phyloP scores from a whole-genome alignment of 2,329 filamentous ascomycete genomes.

The Zarea fungicola region DNA sequence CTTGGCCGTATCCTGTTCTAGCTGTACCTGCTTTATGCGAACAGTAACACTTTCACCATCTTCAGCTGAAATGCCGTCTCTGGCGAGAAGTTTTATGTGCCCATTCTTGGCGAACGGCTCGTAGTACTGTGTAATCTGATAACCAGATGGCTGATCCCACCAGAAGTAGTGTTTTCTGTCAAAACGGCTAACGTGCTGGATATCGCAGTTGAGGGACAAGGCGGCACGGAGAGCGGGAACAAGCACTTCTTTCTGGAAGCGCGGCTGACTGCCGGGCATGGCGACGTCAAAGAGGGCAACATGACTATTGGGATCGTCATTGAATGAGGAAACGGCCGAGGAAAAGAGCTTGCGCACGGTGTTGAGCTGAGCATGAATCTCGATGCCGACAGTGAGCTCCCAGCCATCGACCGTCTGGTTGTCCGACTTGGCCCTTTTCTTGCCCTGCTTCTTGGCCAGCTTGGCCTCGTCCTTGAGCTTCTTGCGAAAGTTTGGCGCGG shows the following conservation, averaged over 20 bases:
- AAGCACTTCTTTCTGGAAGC: slow-evolving; percentile 76
- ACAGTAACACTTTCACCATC: slow-evolving; percentile 67
- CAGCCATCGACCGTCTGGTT: slow-evolving; percentile 60
- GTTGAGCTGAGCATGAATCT: slow-evolving; percentile 95
- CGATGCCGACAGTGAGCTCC: slow-evolving; percentile 93
- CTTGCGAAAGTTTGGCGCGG: slow-evolving; percentile 57
- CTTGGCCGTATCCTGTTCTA: slow-evolving; percentile 98
- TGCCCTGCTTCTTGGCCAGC: slow-evolving; percentile 60
- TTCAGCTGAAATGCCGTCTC: slow-evolving; percentile 74
- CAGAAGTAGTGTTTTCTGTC: slow-evolving; percentile 99
- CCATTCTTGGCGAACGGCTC: slow-evolving; percentile 66
- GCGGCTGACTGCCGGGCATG: slow-evolving; percentile 81
- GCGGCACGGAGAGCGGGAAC: slow-evolving; percentile 89
- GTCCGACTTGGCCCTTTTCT: slow-evolving; percentile 40
- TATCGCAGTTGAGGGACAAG: slow-evolving; percentile 71
- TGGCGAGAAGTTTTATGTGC: slow-evolving; percentile 59
- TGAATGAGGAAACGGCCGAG: slow-evolving; percentile 56
- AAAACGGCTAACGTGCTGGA: slow-evolving; percentile 75
- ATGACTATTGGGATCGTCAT: slow-evolving; percentile 73
- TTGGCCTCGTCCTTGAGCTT: slow-evolving; percentile 68
- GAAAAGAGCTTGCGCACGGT: slow-evolving; percentile 89
- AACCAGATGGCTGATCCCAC: slow-evolving; percentile 93
- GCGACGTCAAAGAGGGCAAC: slow-evolving; percentile 85
- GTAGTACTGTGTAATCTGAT: slow-evolving; percentile 98
- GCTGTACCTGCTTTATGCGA: slow-evolving; percentile 88